Conservation (phyloP, 1,139 yeast genomes). For the Saccharomyces hybrid region DNA sequence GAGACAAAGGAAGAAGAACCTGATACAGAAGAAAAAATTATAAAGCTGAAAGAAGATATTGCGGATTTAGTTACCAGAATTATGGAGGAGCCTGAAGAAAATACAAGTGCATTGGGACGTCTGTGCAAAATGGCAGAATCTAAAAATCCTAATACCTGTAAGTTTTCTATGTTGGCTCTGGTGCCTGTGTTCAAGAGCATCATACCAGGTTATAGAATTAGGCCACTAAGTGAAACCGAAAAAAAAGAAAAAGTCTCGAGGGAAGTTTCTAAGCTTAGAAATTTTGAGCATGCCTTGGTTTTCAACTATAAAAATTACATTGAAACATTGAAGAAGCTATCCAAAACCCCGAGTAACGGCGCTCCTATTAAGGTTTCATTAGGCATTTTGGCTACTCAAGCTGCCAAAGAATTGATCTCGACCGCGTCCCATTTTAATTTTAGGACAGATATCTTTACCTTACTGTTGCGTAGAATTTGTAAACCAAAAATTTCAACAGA, state of each 20-base stretch:
- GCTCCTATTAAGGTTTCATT: conserved; percentile 37
- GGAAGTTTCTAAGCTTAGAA: conserved; percentile 69
- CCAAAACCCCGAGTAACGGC: conserved; percentile 32
- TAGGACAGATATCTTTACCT: conserved; percentile 60
- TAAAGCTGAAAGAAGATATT: conserved; percentile 67
- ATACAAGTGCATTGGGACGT: conserved; percentile 59
- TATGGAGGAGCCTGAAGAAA: conserved; percentile 87
- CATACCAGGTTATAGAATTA: conserved; percentile 80
- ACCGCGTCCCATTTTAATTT: conserved; percentile 74
- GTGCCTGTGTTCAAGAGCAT: conserved; percentile 79
- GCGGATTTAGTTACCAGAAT: conserved; percentile 73
- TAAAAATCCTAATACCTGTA: conserved; percentile 58
- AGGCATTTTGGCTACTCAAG: conserved; percentile 34
- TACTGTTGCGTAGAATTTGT: conserved; percentile 59
- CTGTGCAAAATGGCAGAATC: conserved; percentile 66
- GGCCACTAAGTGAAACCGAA: conserved; percentile 76
- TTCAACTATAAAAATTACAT: conserved; percentile 63
- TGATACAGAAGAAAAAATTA: conserved; percentile 49
- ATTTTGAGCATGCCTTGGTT: conserved; percentile 72
- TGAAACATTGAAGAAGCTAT: conserved; percentile 40
- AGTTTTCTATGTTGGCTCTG: conserved; percentile 67
- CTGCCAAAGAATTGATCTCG: conserved; percentile 69
- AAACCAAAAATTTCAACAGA: conserved; percentile 44
- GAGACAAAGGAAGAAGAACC: conserved; percentile 41
- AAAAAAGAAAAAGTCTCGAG: conserved; percentile 72